Evolutionary conservation across 345 rosid genomes (phyloP).

Genomic region (Cardiospermum halicacabum): DNA sequence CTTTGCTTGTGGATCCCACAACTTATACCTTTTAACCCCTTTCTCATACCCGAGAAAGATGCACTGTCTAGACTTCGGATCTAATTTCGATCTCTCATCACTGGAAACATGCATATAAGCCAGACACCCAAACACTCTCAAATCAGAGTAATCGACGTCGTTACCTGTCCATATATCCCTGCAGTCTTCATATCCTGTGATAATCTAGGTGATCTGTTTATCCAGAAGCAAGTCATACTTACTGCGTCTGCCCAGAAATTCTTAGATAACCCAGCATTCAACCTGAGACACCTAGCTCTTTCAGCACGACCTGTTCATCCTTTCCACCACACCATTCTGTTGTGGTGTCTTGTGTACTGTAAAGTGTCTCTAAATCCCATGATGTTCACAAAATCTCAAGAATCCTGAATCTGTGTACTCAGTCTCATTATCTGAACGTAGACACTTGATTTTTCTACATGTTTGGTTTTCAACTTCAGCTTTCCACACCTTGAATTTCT

Average conservation of each 20-base stretch:
- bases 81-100: too few species aligned
- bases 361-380: background rate
- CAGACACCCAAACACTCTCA: too few species aligned
- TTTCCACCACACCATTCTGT: background rate
- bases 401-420: background rate
- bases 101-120: too few species aligned
- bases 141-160: too few species aligned
- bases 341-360: conserved; percentile 3
- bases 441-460: background rate
- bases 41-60: background rate
- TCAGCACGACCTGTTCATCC: too few species aligned
- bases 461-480: background rate
- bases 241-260: background rate
- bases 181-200: background rate
- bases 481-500: background rate
- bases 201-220: background rate
- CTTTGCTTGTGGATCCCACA: too few species aligned
- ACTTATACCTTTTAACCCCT: background rate
- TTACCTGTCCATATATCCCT: too few species aligned
- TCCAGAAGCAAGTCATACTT: background rate
- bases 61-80: too few species aligned
- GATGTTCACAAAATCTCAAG: background rate
- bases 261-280: background rate
- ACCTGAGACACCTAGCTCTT: too few species aligned
- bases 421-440: background rate